Conservation (phyloP, 129 eudicot genomes). For the Solidago caesia region DNA sequence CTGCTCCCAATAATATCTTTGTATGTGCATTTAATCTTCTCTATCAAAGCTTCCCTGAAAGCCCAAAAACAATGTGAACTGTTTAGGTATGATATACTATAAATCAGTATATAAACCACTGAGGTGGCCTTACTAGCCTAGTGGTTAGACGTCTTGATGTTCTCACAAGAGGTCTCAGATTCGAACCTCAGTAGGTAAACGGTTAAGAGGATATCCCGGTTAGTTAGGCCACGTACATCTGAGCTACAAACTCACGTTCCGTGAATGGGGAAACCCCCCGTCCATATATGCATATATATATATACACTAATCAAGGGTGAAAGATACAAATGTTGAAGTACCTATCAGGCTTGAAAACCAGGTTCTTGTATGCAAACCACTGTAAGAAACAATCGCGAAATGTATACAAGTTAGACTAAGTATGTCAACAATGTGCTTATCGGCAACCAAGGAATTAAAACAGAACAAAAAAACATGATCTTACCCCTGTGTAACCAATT, state of each 20-base stretch:
- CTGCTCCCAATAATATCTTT: slow-evolving; percentile 70
- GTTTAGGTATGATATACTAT: background rate
- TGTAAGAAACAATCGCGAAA: slow-evolving; percentile 28
- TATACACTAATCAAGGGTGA: background rate
- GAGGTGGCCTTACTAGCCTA: too few species aligned
- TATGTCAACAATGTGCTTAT: background rate
- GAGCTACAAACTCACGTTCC: too few species aligned
- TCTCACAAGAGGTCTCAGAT: too few species aligned
- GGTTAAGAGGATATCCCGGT: too few species aligned
- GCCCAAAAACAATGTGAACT: background rate
- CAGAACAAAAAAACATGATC: slow-evolving; percentile 5
- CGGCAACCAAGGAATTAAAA: slow-evolving; percentile 1
- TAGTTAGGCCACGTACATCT: too few species aligned
- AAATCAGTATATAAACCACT: too few species aligned
- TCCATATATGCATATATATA: too few species aligned
- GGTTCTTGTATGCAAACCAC: slow-evolving; percentile 96
- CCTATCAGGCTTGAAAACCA: slow-evolving; percentile 84
- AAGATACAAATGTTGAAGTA: slow-evolving; percentile 20
- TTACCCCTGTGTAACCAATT: slow-evolving; percentile 93
- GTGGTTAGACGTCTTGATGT: too few species aligned
- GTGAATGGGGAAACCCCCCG: too few species aligned
- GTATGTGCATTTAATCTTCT: slow-evolving; percentile 64
- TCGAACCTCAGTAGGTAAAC: too few species aligned
- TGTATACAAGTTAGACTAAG: background rate
- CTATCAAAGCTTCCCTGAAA: slow-evolving; percentile 78